Percentiles rank a stretch among this genome's conserved stretches.
These are phyloP conservation scores for Colletotrichum filicis DNA, from an alignment of 2,329 filamentous ascomycete species.

Conservation along the genomic window DNA sequence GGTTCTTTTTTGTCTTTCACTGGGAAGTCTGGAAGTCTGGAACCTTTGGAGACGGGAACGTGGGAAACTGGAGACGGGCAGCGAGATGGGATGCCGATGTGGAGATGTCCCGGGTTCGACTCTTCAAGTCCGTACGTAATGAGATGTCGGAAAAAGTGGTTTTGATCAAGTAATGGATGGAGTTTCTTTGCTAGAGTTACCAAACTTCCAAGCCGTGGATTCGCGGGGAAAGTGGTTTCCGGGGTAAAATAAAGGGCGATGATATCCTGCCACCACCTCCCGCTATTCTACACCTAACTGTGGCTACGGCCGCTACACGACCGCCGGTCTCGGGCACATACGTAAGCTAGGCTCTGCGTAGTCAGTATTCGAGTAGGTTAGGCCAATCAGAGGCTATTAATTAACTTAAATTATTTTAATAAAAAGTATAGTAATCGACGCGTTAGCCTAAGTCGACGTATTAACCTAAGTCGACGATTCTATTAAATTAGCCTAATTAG, in stretches of 20 bases:
- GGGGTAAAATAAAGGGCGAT: slow-evolving; percentile 6
- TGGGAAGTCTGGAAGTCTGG: neutral
- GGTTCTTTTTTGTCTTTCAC: neutral
- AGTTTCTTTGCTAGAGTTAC: neutral
- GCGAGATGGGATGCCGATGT: slow-evolving; percentile 4
- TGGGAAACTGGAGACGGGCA: neutral
- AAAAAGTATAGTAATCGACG: too few species aligned
- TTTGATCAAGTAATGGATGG: slow-evolving; percentile 34
- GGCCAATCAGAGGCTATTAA: too few species aligned
- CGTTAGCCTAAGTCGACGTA: too few species aligned
- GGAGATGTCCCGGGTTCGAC: neutral
- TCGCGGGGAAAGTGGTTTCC: slow-evolving; percentile 27
- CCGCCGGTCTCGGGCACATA: too few species aligned
- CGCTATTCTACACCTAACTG: too few species aligned
- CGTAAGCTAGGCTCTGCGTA: too few species aligned
- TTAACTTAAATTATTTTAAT: too few species aligned
- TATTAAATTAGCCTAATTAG: too few species aligned
- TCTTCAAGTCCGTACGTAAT: slow-evolving; percentile 26
- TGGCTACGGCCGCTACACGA: too few species aligned
- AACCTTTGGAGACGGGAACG: neutral
- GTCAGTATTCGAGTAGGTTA: too few species aligned
- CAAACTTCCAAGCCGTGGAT: slow-evolving; percentile 21
- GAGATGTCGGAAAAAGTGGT: neutral
- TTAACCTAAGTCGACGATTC: too few species aligned
- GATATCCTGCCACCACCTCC: too few species aligned